Base-by-base conservation (phyloP, 164 flowering plant species). In the Macadamia tetraphylla region DNA sequence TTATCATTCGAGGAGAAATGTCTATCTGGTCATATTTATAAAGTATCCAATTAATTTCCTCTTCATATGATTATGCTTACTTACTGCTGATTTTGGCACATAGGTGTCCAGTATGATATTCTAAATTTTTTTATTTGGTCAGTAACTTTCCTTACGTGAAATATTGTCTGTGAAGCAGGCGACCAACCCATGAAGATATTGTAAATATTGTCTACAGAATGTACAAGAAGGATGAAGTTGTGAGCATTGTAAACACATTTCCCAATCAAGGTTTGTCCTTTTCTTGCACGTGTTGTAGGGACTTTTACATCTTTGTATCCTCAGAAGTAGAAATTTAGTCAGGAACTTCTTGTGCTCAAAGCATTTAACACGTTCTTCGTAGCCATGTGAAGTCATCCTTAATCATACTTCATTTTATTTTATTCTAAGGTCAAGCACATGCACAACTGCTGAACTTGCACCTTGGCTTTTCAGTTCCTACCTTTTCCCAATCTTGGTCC, bases 191-290 rank as follows among this genome's bases (percentile, higher is more conserved):
- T 30, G 97, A 90, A 70, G 98, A 93, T 73, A 88, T 93, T 35
- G 75, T 86, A 69, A 89, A 91, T 72, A 87, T 93, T 86, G 94
- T 93, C 57, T 58, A 73, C 43, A 85, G 89, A 78, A 93, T 89
- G 94, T 93, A 93, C 68, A 86, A 84, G 78, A 93, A 85, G 73
- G 98, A 82, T 52, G 88, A 83, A 67, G 89, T 91, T 69, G 78
- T 67, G 57, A 76, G 61, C 57, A 80, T 93, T 57, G 98, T 93
- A 71, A 74, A 83, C 30, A 76, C 82, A 58, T 93, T 93, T 76
- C 97, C 98, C 60, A 93, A 89, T 78, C 98, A 93, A 91, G 98
- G 98, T 90, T 81, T 15, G 17, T 64, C 42, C 68, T 2, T 66
- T n/a, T 60, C 59, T 13, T 64, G 9, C 73, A 53, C 13, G 9